Base-by-base conservation (phyloP, 2,329 filamentous ascomycete genomes). In the Tricladium varicosporioides region DNA sequence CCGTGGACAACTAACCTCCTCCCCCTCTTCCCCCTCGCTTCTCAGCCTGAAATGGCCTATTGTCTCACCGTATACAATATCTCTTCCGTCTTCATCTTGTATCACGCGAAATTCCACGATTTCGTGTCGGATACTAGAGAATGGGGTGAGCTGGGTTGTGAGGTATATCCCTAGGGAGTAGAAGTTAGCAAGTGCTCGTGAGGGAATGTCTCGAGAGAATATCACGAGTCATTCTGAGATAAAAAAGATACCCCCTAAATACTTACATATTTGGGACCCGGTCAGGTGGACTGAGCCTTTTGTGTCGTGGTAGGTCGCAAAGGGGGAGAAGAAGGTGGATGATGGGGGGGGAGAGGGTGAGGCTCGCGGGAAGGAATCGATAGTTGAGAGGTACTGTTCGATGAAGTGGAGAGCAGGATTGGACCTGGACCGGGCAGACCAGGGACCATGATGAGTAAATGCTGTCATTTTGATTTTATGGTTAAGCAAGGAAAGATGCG, bases 401-500 rank as follows among this genome's bases (percentile, higher is more conserved):
- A 63, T 50, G 52, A 63, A 61, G 10, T 47, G 48, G 3, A 61
- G 51, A 13, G 45, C 36, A 7, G 92, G 92, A 67, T 96, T 89
- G 77, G 96, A 91, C 67, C 90, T 89, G 67, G 84, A 81, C 83
- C 96, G 96, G 81, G 88, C 88, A 81, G 97, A 54, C 92, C 92
- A 97, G 65, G 92, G 96, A 71, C 93, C 92, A 76, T 57, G 53
- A 19, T 62, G 60, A 16, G 53, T 46, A 56, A 62, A 55, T 32
- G 47, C 32, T 5, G 51, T 14, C 48, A 46, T 53, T 32, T 40
- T 15, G 8, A 13, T 36, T 19, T 36, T 19, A 31, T 36, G 14
- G 22, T 10, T 27, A 14, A 32, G 48, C 11, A 11, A n/a, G 31
- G 40, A 36, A 19, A n/a, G 13, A 15, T 40, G 36, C 36, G 36